A percentile compares a stretch with the other conserved stretches of the same genome.
These are phyloP conservation scores for Grammothele lineata DNA, from an alignment of 768 basidiomycete genomes.

Conservation along the genomic window DNA sequence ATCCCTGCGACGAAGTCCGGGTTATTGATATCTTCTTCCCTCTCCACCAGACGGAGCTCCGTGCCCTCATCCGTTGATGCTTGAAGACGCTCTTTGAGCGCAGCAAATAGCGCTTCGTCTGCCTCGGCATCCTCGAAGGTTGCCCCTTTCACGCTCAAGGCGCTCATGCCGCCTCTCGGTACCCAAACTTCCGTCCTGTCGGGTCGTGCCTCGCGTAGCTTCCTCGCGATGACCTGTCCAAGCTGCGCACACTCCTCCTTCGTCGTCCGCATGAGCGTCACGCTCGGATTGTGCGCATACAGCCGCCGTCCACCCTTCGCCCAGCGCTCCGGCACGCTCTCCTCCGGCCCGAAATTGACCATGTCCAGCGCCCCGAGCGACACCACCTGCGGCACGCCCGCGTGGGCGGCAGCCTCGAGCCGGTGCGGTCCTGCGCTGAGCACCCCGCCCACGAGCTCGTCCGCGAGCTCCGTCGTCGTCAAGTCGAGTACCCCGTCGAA, in stretches of 20 bases:
- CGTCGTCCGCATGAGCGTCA: constrained; percentile 19
- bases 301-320: constrained; percentile 2
- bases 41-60: constrained; percentile 8
- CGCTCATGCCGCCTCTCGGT: constrained; percentile 12
- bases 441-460: constrained; percentile 17
- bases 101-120: constrained; percentile 10
- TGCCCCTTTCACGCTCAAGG: constrained; percentile 2
- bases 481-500: constrained; percentile 20
- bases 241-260: constrained; percentile 12
- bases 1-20: constrained; percentile 10
- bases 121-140: constrained; percentile 13
- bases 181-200: constrained; percentile 15
- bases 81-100: constrained; percentile 3
- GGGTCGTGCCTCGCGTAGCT: constrained; percentile 6
- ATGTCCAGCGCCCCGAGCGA: constrained; percentile 21
- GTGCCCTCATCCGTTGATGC: too few relatives aligned
- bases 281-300: constrained; percentile 12
- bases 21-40: constrained; percentile 12
- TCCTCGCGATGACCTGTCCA: constrained; percentile 10
- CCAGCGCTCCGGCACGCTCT: constrained; percentile 15
- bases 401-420: constrained; percentile 12
- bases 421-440: constrained; percentile 18
- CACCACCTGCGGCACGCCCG: constrained; percentile 18
- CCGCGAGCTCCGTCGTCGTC: constrained; percentile 20
- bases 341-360: constrained; percentile 19